Evolutionary conservation across 2,329 filamentous ascomycete species (phyloP).

Genomic region (Xenosphaeropsis pyriputrescens): DNA sequence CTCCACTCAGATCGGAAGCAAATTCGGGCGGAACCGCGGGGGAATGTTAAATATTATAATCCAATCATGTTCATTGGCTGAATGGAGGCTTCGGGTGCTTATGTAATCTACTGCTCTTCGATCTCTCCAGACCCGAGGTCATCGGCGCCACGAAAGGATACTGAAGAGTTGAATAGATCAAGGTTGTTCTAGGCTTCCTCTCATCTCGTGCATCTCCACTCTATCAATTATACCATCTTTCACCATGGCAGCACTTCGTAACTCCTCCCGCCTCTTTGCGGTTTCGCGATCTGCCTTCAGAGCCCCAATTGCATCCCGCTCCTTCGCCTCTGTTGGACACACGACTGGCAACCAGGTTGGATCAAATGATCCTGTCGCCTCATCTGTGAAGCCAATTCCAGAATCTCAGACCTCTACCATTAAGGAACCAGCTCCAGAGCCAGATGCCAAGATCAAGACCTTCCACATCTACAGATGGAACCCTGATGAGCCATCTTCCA

Average conservation of each 20-base stretch:
- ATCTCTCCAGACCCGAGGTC: conserved; percentile 3
- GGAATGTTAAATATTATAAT: too few species aligned
- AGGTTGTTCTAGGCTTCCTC: too few species aligned
- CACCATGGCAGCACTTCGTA: conserved; percentile 48
- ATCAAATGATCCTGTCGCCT: neutral
- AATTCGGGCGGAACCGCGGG: too few species aligned
- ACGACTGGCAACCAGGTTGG: neutral
- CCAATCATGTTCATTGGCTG: too few species aligned
- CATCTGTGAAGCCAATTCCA: neutral
- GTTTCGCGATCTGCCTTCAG: conserved; percentile 22
- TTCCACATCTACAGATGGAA: conserved; percentile 99
- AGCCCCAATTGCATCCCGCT: conserved; percentile 27
- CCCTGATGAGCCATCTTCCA: conserved; percentile 79
- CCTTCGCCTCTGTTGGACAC: conserved; percentile 36
- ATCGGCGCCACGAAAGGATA: conserved; percentile 1
- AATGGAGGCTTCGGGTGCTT: too few species aligned
- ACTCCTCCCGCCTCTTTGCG: conserved; percentile 34
- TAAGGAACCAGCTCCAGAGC: conserved; percentile 31
- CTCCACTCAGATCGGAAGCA: too few species aligned
- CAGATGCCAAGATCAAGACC: conserved; percentile 66
- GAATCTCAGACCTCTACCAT: conserved; percentile 19
- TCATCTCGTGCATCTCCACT: too few species aligned
- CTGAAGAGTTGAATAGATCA: too few species aligned
- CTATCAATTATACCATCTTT: neutral
- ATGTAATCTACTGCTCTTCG: neutral